A percentile compares a stretch with the other conserved stretches of the same genome.
These are phyloP conservation scores for Solanum sitiens DNA, from an alignment of 257 asterid genomes.

Conservation along the genomic window DNA sequence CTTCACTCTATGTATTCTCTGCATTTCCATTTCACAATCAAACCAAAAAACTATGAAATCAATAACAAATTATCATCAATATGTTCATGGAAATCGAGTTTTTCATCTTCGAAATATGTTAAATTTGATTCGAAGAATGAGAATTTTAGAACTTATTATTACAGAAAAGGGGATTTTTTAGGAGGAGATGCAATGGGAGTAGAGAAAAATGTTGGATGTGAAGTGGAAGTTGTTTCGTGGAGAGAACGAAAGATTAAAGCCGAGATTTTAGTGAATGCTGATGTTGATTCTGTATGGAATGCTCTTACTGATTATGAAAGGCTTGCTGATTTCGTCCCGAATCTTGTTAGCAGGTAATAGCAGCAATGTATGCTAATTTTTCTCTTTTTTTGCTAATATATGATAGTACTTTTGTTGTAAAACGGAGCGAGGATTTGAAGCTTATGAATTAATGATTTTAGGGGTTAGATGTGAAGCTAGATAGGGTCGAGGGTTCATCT, in stretches of 20 bases:
- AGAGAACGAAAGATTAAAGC: conserved; percentile 78
- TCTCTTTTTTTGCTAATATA: background rate
- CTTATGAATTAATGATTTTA: background rate
- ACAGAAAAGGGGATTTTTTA: background rate
- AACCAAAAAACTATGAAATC: background rate
- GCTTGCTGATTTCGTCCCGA: conserved; percentile 93
- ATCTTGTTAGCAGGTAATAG: conserved; percentile 70
- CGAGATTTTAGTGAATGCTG: conserved; percentile 59
- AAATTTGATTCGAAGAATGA: background rate
- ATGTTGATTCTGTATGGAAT: conserved; percentile 64
- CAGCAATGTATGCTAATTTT: background rate
- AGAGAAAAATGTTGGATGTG: conserved; percentile 48
- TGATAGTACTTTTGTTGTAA: background rate
- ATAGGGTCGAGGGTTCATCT: no score
- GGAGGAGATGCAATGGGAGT: background rate
- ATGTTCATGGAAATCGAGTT: background rate
- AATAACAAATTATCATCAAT: background rate
- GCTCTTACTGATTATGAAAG: conserved; percentile 91
- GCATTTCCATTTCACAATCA: background rate
- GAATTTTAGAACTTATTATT: background rate
- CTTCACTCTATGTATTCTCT: background rate
- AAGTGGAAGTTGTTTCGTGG: conserved; percentile 84
- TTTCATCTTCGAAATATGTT: background rate
- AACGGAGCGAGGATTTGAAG: background rate
- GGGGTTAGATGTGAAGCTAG: background rate